Conservation (phyloP, 2,329 filamentous ascomycete genomes). For the Fusarium sp. region DNA sequence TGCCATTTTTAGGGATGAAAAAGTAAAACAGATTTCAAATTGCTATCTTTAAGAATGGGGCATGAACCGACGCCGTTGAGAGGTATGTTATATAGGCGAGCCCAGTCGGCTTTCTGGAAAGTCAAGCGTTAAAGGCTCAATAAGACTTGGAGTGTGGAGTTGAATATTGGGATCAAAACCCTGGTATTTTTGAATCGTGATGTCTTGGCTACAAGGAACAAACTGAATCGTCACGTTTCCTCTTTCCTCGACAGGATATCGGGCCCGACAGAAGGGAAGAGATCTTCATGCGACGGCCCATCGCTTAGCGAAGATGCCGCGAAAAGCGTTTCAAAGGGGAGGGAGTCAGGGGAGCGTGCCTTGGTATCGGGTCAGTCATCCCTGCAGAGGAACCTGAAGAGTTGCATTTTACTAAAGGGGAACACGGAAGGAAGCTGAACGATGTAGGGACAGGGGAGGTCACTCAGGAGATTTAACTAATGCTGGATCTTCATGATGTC, state of each 20-base stretch:
- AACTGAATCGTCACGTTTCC: slow-evolving; percentile 3
- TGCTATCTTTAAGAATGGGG: not conserved
- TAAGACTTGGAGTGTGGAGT: not conserved
- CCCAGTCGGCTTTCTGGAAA: not conserved
- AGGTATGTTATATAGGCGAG: slow-evolving; percentile 25
- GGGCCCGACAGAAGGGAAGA: not conserved
- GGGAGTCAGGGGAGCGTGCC: not conserved
- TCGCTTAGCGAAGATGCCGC: not conserved
- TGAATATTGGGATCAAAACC: not conserved
- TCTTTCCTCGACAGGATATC: slow-evolving; percentile 19
- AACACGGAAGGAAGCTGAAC: not conserved
- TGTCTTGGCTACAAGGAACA: not conserved
- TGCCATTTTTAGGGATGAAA: slow-evolving; percentile 32
- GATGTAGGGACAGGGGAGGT: not conserved
- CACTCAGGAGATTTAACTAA: not conserved
- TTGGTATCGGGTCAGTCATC: slow-evolving; percentile 14
- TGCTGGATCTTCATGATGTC: not conserved
- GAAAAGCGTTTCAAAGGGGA: slow-evolving; percentile 6
- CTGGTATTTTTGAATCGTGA: not conserved
- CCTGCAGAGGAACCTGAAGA: not conserved
- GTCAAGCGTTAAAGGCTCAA: not conserved
- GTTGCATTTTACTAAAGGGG: slow-evolving; percentile 1
- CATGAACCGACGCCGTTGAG: not conserved
- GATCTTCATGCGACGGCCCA: slow-evolving; percentile 12
- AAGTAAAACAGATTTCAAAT: not conserved